Evolutionary conservation across 2,329 filamentous ascomycete genomes (phyloP), one percentile per base, ranked within the genome.

Genomic region (Aspergillus sp.): DNA sequence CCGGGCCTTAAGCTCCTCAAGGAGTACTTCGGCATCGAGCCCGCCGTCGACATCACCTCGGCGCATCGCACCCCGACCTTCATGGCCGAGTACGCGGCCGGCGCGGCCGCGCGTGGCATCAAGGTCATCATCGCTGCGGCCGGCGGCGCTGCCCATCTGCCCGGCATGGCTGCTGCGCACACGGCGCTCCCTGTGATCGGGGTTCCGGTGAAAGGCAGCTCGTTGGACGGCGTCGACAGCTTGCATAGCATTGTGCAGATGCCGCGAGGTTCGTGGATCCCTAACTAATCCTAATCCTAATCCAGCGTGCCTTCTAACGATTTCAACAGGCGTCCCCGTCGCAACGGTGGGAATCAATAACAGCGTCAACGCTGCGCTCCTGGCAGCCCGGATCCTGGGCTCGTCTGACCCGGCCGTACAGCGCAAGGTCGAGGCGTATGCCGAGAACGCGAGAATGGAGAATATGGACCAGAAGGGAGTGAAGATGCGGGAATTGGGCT

Each of bases 341-440:
- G 81, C 82, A 4, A 86, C 81, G 0, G 80, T 88, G 3, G 82
- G 76, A 8, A 85, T 86, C 56, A 84, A 85, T 58, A 86, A 86
- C 61, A 81, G 78, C 15, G 80, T 80, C 34, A 88, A 86, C 48
- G 82, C 82, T 0, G 82, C 76, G 0, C 64, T 86, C 12, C 61
- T 85, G n/a, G 81, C 82, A 0, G 71, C 80, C 13, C 66, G 80
- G 12, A 80, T 85, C 20, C 55, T 86, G 3, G 79, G 78, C 3
- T 58, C 72, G 3, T 60, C 57, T 41, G 62, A 66, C 39, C 51
- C 55, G 1, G 38, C 43, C 19, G 50, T 66, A 29, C 61, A 61
- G 41, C 49, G 50, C 31, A 64, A 63, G 49, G 55, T 66, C 8
- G 60, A 64, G 41, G 47, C 52, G 20, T 65, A 67, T 40, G 60